Percentiles rank a stretch among this genome's conserved stretches.
Evolutionary conservation across 352 stramenopile genomes (phyloP).

Genomic region (Globisporangium echinulatum): DNA sequence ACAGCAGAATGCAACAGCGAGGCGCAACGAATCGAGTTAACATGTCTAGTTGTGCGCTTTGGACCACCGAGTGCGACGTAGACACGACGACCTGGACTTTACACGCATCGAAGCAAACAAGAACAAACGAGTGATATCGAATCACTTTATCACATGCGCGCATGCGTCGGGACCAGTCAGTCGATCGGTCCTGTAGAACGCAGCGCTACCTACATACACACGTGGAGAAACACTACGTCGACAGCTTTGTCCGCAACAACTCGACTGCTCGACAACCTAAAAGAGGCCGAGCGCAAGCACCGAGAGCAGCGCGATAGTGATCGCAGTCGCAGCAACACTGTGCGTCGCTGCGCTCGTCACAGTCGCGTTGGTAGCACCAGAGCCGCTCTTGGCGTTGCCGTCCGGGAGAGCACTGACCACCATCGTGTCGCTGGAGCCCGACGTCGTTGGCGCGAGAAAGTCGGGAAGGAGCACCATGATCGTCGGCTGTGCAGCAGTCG

Average conservation of each 20-base stretch:
- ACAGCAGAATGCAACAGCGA: too few relatives aligned
- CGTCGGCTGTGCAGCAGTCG: constrained; percentile 25
- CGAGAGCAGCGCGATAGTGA: background rate
- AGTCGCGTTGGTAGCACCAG: constrained; percentile 10
- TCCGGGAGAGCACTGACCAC: constrained; percentile 20
- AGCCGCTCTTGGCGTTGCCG: constrained; percentile 15
- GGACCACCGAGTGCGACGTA: too few relatives aligned
- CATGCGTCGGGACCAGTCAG: background rate
- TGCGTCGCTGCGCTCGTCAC: background rate
- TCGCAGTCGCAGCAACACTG: background rate
- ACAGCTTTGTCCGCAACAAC: background rate
- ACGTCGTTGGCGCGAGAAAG: constrained; percentile 28
- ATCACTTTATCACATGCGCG: background rate
- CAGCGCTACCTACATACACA: background rate
- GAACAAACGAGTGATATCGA: too few relatives aligned
- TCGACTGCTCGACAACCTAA: background rate
- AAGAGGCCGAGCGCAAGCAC: background rate
- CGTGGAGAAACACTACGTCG: background rate
- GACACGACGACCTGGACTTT: too few relatives aligned
- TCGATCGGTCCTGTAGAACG: background rate
- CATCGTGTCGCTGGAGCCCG: constrained; percentile 40
- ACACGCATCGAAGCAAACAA: too few relatives aligned
- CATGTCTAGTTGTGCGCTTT: too few relatives aligned
- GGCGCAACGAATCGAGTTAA: too few relatives aligned
- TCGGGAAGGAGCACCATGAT: constrained; percentile 55